Evolutionary conservation across 2,329 filamentous ascomycete species (phyloP).

Genomic region (Dactylellina parvicollis): DNA sequence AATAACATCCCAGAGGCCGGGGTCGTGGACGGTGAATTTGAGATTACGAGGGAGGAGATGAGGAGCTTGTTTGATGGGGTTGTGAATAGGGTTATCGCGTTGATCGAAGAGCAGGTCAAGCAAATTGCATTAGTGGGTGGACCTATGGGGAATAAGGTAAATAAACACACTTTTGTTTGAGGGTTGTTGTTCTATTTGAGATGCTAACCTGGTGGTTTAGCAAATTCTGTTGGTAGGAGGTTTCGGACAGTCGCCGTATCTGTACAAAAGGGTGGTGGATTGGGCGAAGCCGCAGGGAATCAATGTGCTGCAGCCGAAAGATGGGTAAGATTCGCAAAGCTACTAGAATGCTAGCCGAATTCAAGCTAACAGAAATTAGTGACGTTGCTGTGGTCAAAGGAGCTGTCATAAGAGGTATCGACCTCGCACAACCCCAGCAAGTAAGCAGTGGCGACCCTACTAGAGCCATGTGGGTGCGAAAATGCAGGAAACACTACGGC

Average conservation of each 20-base stretch:
- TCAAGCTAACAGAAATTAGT: conserved; percentile 3
- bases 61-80: conserved; percentile 38
- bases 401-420: conserved; percentile 55
- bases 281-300: conserved; percentile 47
- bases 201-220: conserved; percentile 20
- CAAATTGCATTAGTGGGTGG: conserved; percentile 32
- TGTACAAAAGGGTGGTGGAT: conserved; percentile 36
- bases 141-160: conserved; percentile 22
- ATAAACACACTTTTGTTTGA: neutral
- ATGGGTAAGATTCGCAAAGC: conserved; percentile 22
- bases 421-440: conserved; percentile 41
- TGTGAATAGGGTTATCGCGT: conserved; percentile 40
- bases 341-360: neutral
- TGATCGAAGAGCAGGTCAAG: conserved; percentile 42
- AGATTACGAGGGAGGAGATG: conserved; percentile 44
- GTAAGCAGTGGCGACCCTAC: conserved; percentile 12
- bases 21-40: conserved; percentile 47
- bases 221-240: conserved; percentile 50
- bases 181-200: neutral
- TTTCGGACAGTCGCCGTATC: conserved; percentile 47
- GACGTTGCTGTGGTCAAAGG: conserved; percentile 51
- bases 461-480: conserved; percentile 52
- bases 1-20: conserved; percentile 46
- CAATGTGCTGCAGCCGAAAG: conserved; percentile 39
- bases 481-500: conserved; percentile 56